These are phyloP conservation scores for Tilletia caries DNA, from an alignment of 1,284 basidiomycete genomes.

Conservation along the genomic window DNA sequence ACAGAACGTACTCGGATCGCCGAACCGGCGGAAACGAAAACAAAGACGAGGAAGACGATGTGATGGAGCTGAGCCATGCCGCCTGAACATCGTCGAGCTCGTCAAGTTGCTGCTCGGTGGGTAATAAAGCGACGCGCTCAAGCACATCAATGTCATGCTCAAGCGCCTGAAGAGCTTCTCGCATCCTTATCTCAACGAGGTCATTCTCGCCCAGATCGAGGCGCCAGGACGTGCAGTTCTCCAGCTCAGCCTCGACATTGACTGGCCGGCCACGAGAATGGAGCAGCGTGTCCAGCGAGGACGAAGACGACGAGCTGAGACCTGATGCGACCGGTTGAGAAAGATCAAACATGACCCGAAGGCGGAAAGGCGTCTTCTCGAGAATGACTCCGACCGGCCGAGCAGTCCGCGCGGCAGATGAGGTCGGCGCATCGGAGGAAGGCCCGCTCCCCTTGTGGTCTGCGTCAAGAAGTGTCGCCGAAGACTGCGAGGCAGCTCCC, in stretches of 20 bases:
- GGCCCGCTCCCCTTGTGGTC: no score
- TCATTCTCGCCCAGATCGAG: conserved; percentile 70
- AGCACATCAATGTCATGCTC: conserved; percentile 62
- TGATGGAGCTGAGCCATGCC: neutral
- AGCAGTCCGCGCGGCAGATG: neutral
- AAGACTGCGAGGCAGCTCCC: neutral
- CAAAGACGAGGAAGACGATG: neutral
- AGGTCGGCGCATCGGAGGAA: neutral
- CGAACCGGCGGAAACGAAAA: neutral
- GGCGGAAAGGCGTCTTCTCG: neutral
- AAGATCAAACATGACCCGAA: neutral
- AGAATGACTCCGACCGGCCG: conserved; percentile 1
- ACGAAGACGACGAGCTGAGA: neutral
- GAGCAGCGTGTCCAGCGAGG: neutral
- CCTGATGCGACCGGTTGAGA: neutral
- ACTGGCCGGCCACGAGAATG: conserved; percentile 22
- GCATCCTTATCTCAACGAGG: conserved; percentile 68
- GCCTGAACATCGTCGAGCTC: neutral
- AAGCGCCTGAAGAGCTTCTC: conserved; percentile 65
- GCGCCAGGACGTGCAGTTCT: conserved; percentile 53
- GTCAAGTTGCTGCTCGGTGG: neutral
- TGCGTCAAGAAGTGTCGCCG: neutral
- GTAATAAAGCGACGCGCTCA: conserved; percentile 28
- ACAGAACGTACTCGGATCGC: conserved; percentile 33
- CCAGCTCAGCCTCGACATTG: conserved; percentile 34